These are phyloP conservation scores for Apophysomyces elegans DNA, from an alignment of 371 early-diverging fungal species.

Conservation along the genomic window DNA sequence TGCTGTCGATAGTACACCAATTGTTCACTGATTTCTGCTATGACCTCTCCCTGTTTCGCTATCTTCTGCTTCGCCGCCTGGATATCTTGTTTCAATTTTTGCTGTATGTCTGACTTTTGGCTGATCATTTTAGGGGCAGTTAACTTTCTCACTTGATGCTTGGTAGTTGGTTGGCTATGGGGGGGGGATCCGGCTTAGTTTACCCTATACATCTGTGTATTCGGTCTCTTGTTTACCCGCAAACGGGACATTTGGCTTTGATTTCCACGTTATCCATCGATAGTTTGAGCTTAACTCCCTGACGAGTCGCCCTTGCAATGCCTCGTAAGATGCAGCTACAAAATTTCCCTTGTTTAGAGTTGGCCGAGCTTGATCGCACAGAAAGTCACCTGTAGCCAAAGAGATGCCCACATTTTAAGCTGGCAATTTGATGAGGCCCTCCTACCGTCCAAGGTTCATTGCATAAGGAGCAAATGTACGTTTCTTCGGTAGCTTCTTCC, in stretches of 20 bases:
- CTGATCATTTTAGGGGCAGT: neutral
- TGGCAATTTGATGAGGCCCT: neutral
- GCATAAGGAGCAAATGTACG: neutral
- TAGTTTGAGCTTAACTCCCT: neutral
- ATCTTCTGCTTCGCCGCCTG: neutral
- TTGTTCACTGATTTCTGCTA: slow-evolving; percentile 35
- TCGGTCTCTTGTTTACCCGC: slow-evolving; percentile 19
- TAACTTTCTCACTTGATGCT: neutral
- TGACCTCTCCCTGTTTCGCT: slow-evolving; percentile 5
- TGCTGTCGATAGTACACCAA: slow-evolving; percentile 42
- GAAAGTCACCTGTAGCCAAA: neutral
- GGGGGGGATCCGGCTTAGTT: neutral
- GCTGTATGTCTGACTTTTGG: neutral
- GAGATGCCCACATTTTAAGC: neutral
- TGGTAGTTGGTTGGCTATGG: neutral
- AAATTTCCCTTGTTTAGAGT: too few species aligned
- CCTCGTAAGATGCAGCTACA: neutral
- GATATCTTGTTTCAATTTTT: neutral
- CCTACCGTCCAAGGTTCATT: slow-evolving; percentile 3
- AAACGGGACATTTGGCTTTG: neutral
- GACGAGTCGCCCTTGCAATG: neutral
- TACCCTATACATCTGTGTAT: neutral
- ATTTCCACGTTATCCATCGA: neutral
- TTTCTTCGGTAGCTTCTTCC: neutral
- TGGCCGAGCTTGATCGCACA: too few species aligned